Evolutionary conservation across 306 rosid genomes (phyloP).

Genomic region (barrel medic (Medicago truncatula)): MtrunA17r5.0-ANR NC_053046.1:6629001-6629500

Average conservation of each 20-base stretch:
- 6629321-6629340: background rate
- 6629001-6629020: slow-evolving; percentile 57
- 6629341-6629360: too few species aligned
- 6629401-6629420: too few species aligned
- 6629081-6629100: background rate
- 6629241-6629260: slow-evolving; percentile 11
- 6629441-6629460: too few species aligned
- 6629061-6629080: slow-evolving; percentile 74
- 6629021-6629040: slow-evolving; percentile 42
- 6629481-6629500: too few species aligned
- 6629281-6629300: background rate
- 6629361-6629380: too few species aligned
- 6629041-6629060: slow-evolving; percentile 68
- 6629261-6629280: background rate
- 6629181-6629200: background rate
- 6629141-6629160: slow-evolving; percentile 31
- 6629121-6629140: background rate
- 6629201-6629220: slow-evolving; percentile 43
- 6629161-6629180: slow-evolving; percentile 3
- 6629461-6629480: too few species aligned
- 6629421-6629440: too few species aligned
- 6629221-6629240: slow-evolving; percentile 7
- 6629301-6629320: background rate
- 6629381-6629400: too few species aligned
- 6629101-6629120: too few species aligned